Conservation (phyloP, 257 asterid species). For the Anisodus acutangulus region DNA sequence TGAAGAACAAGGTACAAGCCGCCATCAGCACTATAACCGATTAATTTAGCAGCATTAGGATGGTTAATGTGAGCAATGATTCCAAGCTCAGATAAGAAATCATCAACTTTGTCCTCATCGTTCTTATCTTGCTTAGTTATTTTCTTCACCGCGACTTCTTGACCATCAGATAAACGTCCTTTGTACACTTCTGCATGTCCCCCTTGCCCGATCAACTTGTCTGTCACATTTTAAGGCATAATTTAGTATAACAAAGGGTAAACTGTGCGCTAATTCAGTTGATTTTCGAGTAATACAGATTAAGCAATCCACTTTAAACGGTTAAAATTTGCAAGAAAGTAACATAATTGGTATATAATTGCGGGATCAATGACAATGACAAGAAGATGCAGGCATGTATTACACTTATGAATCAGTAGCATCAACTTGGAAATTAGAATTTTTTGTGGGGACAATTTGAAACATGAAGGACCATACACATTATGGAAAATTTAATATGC, state of each 20-base stretch:
- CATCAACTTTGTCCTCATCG: constrained; percentile 77
- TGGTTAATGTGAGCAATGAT: constrained; percentile 91
- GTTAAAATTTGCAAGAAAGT: neutral
- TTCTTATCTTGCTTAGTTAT: constrained; percentile 61
- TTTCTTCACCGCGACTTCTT: constrained; percentile 83
- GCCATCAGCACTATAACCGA: constrained; percentile 77
- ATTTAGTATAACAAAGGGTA: neutral
- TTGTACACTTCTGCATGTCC: constrained; percentile 94
- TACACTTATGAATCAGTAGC: neutral
- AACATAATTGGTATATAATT: neutral
- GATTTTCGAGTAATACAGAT: neutral
- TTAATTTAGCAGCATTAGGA: constrained; percentile 74
- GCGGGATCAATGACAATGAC: constrained; percentile 25
- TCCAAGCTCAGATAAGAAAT: constrained; percentile 88
- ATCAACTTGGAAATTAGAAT: neutral
- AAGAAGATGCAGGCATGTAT: neutral
- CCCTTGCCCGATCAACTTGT: constrained; percentile 81
- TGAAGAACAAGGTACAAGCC: constrained; percentile 86
- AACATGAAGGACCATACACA: constrained; percentile 18
- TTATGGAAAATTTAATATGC: constrained; percentile 16
- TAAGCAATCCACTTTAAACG: neutral
- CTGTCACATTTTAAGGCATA: constrained; percentile 39
- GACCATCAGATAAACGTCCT: constrained; percentile 77
- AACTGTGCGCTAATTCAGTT: neutral
- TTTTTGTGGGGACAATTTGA: constrained; percentile 5